A percentile compares a stretch with the other conserved stretches of the same genome.
phyloP scores from a whole-genome alignment of 192 early-diverging fungal genomes.

The Dissophora globulifera region DNA sequence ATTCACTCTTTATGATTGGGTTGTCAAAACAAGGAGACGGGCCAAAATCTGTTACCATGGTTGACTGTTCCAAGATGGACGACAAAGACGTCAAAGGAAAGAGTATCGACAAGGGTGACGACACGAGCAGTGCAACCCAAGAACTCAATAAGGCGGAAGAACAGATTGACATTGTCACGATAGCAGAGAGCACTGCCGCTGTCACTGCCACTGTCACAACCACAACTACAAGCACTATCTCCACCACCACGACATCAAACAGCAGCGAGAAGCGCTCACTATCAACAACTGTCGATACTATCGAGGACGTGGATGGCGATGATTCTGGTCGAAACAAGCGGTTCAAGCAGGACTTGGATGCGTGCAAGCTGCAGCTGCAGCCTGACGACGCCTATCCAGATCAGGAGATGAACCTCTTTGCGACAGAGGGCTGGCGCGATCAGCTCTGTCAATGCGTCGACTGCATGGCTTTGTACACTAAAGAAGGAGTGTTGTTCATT shows the following conservation, averaged over 20 bases:
- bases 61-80: conserved; percentile 26
- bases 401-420: conserved; percentile 71
- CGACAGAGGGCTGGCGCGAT: conserved; percentile 77
- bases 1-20: conserved; percentile 50
- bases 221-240: background rate
- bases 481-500: conserved; percentile 62
- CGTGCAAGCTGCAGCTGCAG: conserved; percentile 31
- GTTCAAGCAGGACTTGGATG: conserved; percentile 9
- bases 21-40: conserved; percentile 13
- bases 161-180: conserved; percentile 9
- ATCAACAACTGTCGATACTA: conserved; percentile 5
- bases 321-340: conserved; percentile 24
- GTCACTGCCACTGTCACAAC: background rate
- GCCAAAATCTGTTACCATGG: conserved; percentile 37
- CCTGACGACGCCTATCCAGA: conserved; percentile 53
- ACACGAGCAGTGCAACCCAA: background rate
- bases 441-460: conserved; percentile 76
- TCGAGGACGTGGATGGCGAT: conserved; percentile 3
- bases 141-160: background rate
- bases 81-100: conserved; percentile 11
- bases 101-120: background rate
- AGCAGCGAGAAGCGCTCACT: conserved; percentile 30
- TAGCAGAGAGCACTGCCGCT: background rate
- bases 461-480: conserved; percentile 62
- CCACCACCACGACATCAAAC: background rate